Evolutionary conservation across 257 asterid genomes (phyloP).

Genomic region (Lavandula angustifolia): DNA sequence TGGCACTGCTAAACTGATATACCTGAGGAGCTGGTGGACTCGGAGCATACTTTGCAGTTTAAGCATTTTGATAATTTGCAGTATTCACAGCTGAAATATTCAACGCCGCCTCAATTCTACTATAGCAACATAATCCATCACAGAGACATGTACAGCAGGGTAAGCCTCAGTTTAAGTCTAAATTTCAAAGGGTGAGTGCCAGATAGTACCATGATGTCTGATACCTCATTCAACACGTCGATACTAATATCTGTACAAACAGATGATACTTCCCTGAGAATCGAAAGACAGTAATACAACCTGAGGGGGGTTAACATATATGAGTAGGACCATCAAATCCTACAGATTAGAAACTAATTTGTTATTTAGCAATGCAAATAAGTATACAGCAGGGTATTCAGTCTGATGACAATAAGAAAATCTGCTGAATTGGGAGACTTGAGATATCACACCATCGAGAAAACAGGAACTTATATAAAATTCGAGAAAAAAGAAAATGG

Average conservation of each 20-base stretch:
- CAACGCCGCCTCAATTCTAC: neutral
- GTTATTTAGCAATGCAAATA: neutral
- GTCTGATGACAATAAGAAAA: neutral
- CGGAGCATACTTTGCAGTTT: slow-evolving; percentile 52
- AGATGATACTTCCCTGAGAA: slow-evolving; percentile 15
- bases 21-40: slow-evolving; percentile 61
- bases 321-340: neutral
- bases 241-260: slow-evolving; percentile 71
- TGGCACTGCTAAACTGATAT: slow-evolving; percentile 42
- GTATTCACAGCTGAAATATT: slow-evolving; percentile 3
- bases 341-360: slow-evolving; percentile 15
- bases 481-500: too few species aligned
- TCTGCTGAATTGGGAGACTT: neutral
- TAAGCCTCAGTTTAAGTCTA: slow-evolving; percentile 10
- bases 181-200: neutral
- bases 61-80: slow-evolving; percentile 48
- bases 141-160: too few species aligned
- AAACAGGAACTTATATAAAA: neutral
- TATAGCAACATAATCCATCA: neutral
- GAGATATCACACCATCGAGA: neutral
- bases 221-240: slow-evolving; percentile 48
- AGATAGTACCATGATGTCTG: slow-evolving; percentile 10
- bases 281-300: slow-evolving; percentile 5
- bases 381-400: slow-evolving; percentile 7
- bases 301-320: neutral